A percentile compares a stretch with the other conserved stretches of the same genome.
These are phyloP conservation scores for Penicillium sp. DNA, from an alignment of 2,329 filamentous ascomycete genomes.

Conservation along the genomic window DNA sequence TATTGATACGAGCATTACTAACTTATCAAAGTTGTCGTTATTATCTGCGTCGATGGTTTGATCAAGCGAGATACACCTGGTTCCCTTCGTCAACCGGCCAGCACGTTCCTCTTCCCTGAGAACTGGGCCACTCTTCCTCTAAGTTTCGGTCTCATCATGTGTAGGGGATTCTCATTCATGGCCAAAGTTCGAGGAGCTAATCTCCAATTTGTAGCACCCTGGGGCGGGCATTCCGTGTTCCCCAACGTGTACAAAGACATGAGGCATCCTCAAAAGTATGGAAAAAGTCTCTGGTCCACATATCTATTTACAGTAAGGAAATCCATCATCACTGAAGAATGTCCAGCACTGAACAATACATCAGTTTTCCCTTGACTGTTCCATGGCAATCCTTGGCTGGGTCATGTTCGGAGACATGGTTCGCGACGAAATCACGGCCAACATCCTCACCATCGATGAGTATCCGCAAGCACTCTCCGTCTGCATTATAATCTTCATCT, in stretches of 20 bases:
- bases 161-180: constrained; percentile 28
- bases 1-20: constrained; percentile 18
- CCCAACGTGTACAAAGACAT: constrained; percentile 79
- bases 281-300: constrained; percentile 67
- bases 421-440: constrained; percentile 82
- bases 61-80: constrained; percentile 74
- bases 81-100: constrained; percentile 74
- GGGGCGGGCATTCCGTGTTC: constrained; percentile 70
- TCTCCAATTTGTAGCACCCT: constrained; percentile 47
- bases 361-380: constrained; percentile 71
- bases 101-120: constrained; percentile 73
- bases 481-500: constrained; percentile 78
- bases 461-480: constrained; percentile 72
- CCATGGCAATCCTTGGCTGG: constrained; percentile 76
- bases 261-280: constrained; percentile 78
- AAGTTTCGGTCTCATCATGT: constrained; percentile 86
- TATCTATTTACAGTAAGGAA: constrained; percentile 73
- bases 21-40: constrained; percentile 63
- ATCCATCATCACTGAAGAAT: background rate
- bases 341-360: constrained; percentile 10
- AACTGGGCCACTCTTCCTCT: constrained; percentile 86
- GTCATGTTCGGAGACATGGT: constrained; percentile 95
- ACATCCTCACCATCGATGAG: constrained; percentile 69
- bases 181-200: background rate
- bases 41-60: constrained; percentile 80